These are phyloP conservation scores for Euptelea pleiosperma DNA, from an alignment of 164 flowering plant genomes.

Conservation along the genomic window DNA sequence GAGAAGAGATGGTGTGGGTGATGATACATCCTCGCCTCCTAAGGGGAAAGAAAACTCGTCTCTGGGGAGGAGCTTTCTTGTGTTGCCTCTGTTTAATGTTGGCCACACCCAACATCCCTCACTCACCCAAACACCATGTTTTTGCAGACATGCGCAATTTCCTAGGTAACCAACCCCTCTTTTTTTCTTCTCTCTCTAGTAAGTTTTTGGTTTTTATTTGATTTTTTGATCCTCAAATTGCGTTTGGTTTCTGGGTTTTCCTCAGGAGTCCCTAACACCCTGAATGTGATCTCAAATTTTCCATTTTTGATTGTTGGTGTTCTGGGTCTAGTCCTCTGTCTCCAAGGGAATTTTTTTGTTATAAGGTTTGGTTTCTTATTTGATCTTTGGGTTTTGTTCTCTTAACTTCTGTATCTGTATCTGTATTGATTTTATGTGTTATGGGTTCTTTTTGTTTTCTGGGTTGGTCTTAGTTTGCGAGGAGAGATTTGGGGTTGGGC, in stretches of 20 bases:
- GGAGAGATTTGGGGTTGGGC: slow-evolving; percentile 56
- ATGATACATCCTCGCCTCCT: slow-evolving; percentile 17
- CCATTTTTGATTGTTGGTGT: slow-evolving; percentile 51
- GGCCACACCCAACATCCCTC: slow-evolving; percentile 46
- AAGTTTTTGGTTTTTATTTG: not conserved
- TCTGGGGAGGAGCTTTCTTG: slow-evolving; percentile 29
- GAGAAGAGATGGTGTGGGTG: not conserved
- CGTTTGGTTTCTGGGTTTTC: slow-evolving; percentile 5
- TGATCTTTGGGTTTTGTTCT: not conserved
- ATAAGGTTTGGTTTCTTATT: slow-evolving; percentile 30
- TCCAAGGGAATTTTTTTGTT: slow-evolving; percentile 34
- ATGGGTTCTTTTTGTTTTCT: not conserved
- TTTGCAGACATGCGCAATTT: slow-evolving; percentile 58
- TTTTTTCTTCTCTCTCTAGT: not conserved
- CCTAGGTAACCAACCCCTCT: slow-evolving; percentile 28
- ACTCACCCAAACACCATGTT: slow-evolving; percentile 34
- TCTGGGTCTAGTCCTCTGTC: slow-evolving; percentile 43
- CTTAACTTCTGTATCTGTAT: not conserved
- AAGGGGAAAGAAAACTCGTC: slow-evolving; percentile 24
- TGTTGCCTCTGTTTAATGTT: slow-evolving; percentile 37
- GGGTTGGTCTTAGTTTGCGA: slow-evolving; percentile 29
- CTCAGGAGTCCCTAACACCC: slow-evolving; percentile 34
- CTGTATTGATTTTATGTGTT: not conserved
- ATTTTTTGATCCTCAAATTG: not conserved
- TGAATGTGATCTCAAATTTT: slow-evolving; percentile 42